Conservation (phyloP, 2,329 filamentous ascomycete species). For the Ophiosphaerella narmari region DNA sequence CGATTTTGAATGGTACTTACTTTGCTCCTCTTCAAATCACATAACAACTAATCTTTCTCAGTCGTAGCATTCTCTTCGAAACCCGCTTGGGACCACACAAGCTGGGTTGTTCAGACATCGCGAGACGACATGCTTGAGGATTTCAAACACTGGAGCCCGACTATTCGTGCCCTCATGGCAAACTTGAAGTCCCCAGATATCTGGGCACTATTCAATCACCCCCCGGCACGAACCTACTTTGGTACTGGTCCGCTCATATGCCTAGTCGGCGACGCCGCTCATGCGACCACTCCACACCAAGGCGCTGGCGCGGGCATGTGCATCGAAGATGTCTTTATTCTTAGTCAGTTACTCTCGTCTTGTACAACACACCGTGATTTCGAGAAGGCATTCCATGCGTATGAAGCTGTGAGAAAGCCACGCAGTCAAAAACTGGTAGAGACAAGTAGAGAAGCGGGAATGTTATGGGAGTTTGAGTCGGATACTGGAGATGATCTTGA, state of each 20-base stretch:
- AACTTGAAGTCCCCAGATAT: slow-evolving; percentile 54
- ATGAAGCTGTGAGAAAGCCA: slow-evolving; percentile 46
- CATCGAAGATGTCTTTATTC: slow-evolving; percentile 58
- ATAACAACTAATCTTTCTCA: slow-evolving; percentile 3
- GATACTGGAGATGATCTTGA: slow-evolving; percentile 40
- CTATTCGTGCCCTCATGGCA: slow-evolving; percentile 22
- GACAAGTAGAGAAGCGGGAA: slow-evolving; percentile 46
- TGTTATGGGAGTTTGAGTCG: slow-evolving; percentile 48
- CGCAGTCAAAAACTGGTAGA: slow-evolving; percentile 47
- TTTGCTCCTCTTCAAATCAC: not conserved
- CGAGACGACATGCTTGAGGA: slow-evolving; percentile 35
- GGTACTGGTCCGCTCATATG: slow-evolving; percentile 42
- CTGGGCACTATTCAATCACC: slow-evolving; percentile 56
- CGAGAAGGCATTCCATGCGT: slow-evolving; percentile 43
- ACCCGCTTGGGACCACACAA: slow-evolving; percentile 21
- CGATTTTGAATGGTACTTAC: slow-evolving; percentile 56
- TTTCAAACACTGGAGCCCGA: slow-evolving; percentile 26
- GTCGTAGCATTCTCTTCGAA: slow-evolving; percentile 35
- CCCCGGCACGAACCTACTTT: slow-evolving; percentile 48
- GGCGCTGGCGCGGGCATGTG: slow-evolving; percentile 61
- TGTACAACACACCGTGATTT: slow-evolving; percentile 20
- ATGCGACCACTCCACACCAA: slow-evolving; percentile 58
- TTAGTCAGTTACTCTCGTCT: slow-evolving; percentile 46
- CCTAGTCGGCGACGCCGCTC: slow-evolving; percentile 60
- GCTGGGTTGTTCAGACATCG: slow-evolving; percentile 34